Percentiles rank a stretch among this genome's conserved stretches.
These are phyloP conservation scores for Colletotrichum truncatum DNA, from an alignment of 2,329 filamentous ascomycete genomes.

Conservation along the genomic window DNA sequence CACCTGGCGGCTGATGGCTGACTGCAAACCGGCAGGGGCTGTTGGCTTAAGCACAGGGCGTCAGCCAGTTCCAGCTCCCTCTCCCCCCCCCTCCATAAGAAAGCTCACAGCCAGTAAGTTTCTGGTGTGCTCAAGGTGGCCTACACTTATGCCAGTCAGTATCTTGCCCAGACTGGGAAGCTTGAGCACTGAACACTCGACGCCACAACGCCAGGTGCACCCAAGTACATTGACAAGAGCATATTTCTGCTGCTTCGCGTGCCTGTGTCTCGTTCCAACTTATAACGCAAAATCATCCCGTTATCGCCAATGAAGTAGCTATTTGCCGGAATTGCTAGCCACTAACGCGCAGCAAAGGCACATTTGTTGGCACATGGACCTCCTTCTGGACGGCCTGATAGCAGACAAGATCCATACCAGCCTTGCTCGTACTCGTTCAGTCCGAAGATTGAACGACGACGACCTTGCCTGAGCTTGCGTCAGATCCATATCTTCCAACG, in stretches of 20 bases:
- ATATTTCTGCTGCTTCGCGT: not conserved
- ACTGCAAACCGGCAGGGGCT: not conserved
- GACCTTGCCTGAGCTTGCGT: conserved; percentile 12
- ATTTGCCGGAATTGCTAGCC: too few relatives aligned
- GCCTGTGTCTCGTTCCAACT: conserved; percentile 2
- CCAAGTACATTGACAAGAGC: not conserved
- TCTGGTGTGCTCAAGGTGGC: not conserved
- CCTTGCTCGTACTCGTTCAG: not conserved
- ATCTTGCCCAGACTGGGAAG: conserved; percentile 12
- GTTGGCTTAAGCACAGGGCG: conserved; percentile 21
- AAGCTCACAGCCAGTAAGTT: too few relatives aligned
- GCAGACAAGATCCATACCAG: conserved; percentile 7
- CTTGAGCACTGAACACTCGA: conserved; percentile 24
- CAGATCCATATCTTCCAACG: not conserved
- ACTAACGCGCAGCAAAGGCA: not conserved
- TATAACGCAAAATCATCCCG: not conserved
- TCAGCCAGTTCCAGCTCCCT: conserved; percentile 20
- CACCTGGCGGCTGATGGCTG: not conserved
- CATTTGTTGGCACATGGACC: too few relatives aligned
- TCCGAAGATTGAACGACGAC: not conserved
- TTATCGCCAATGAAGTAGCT: too few relatives aligned
- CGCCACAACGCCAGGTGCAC: conserved; percentile 19
- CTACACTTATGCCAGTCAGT: too few relatives aligned
- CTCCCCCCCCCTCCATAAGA: not conserved
- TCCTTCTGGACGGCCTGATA: not conserved